Conservation (phyloP, 2,329 filamentous ascomycete genomes). For the Fusarium sp. region DNA sequence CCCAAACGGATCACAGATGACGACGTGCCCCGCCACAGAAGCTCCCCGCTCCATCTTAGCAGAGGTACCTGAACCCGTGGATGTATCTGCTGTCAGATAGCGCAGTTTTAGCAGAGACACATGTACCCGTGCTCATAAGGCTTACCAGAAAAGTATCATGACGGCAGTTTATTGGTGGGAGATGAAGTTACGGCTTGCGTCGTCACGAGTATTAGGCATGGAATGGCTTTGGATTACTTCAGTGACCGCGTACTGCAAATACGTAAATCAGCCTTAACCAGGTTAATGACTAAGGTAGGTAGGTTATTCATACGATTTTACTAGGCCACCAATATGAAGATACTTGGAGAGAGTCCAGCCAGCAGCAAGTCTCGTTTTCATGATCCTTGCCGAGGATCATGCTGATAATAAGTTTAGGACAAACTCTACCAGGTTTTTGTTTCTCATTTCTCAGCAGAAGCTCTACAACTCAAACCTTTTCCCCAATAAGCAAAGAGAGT, state of each 20-base stretch:
- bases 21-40: constrained; percentile 40
- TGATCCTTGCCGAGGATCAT: neutral
- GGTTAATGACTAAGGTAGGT: neutral
- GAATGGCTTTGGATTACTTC: constrained; percentile 3
- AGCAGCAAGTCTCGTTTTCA: neutral
- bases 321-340: neutral
- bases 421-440: neutral
- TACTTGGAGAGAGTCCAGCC: too few species aligned
- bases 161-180: constrained; percentile 10
- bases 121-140: constrained; percentile 7
- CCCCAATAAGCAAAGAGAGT: too few species aligned
- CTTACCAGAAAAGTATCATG: constrained; percentile 18
- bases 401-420: neutral
- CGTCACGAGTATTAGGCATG: constrained; percentile 22
- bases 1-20: constrained; percentile 37
- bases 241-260: constrained; percentile 21
- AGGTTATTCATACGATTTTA: neutral
- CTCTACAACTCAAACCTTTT: too few species aligned
- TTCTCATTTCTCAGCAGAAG: too few species aligned
- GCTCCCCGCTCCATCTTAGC: constrained; percentile 17
- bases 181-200: constrained; percentile 9
- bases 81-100: neutral
- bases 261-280: constrained; percentile 22
- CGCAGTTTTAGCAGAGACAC: neutral
- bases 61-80: constrained; percentile 17